A percentile compares a stretch with the other conserved stretches of the same genome.
These are phyloP conservation scores for Setomelanomma holmii DNA, from an alignment of 2,329 filamentous ascomycete species.

Conservation along the genomic window DNA sequence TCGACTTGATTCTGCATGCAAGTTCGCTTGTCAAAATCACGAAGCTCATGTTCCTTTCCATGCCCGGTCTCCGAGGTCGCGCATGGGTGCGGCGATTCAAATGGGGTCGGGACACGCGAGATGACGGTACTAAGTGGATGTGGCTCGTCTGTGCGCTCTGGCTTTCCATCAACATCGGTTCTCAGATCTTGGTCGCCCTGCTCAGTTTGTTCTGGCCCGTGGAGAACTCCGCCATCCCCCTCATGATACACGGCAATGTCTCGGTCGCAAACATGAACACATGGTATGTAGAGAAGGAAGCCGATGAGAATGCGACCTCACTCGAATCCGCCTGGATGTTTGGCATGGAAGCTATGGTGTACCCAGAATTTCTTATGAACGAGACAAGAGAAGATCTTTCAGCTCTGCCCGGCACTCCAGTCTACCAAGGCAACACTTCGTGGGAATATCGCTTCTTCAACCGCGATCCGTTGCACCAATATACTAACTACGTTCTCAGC, in stretches of 20 bases:
- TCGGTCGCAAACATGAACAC: conserved; percentile 31
- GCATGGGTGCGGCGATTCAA: conserved; percentile 31
- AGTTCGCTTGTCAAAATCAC: conserved; percentile 40
- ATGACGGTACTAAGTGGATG: conserved; percentile 41
- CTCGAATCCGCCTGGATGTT: conserved; percentile 38
- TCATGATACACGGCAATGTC: conserved; percentile 37
- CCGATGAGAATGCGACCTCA: conserved; percentile 12
- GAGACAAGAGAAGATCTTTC: conserved; percentile 28
- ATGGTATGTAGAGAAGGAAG: conserved; percentile 25
- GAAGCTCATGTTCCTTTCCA: conserved; percentile 44
- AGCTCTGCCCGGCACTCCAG: conserved; percentile 27
- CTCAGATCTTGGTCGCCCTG: conserved; percentile 43
- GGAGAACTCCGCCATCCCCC: conserved; percentile 34
- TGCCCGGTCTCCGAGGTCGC: conserved; percentile 35
- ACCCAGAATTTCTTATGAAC: conserved; percentile 23
- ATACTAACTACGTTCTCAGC: conserved; percentile 36
- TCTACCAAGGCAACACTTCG: conserved; percentile 29
- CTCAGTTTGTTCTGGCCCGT: conserved; percentile 46
- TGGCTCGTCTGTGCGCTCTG: conserved; percentile 43
- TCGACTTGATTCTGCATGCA: conserved; percentile 44
- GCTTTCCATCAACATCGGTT: conserved; percentile 42
- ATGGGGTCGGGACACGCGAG: conserved; percentile 39
- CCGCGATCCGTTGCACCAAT: conserved; percentile 38
- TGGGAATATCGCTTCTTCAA: conserved; percentile 44
- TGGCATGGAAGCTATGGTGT: conserved; percentile 38